These are phyloP conservation scores for Fraxinus baroniana DNA, from an alignment of 305 asterid genomes.

Conservation along the genomic window DNA sequence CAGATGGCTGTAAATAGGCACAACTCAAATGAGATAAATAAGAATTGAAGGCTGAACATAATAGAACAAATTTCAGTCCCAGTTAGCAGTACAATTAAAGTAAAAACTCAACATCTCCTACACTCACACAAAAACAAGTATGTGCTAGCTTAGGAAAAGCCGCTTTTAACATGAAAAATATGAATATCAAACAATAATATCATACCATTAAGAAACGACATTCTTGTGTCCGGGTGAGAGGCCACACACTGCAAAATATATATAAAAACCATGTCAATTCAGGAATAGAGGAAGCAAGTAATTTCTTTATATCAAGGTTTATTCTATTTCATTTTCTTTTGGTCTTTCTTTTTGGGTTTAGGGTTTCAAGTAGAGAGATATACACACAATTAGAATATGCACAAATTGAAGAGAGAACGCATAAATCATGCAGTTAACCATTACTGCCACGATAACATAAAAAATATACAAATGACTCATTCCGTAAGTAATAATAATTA, in stretches of 20 bases:
- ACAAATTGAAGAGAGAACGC: neutral
- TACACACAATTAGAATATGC: neutral
- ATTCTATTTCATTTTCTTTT: neutral
- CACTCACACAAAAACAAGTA: neutral
- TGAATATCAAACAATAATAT: neutral
- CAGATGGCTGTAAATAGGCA: neutral
- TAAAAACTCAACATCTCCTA: neutral
- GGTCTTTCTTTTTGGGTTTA: neutral
- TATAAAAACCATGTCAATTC: slow-evolving; percentile 18
- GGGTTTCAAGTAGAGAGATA: neutral
- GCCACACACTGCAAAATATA: slow-evolving; percentile 68
- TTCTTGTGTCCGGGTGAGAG: slow-evolving; percentile 73
- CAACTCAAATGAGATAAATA: neutral
- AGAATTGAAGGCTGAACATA: slow-evolving; percentile 6
- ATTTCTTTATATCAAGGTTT: neutral
- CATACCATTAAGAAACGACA: slow-evolving; percentile 70
- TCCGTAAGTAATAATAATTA: neutral
- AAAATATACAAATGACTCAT: neutral
- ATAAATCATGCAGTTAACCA: neutral
- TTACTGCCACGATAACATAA: neutral
- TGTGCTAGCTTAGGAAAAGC: neutral
- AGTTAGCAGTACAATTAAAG: neutral
- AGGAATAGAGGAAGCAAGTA: neutral
- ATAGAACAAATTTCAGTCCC: slow-evolving; percentile 10
- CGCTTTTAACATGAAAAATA: neutral